phyloP scores from a whole-genome alignment of 345 rosid genomes.

The Atalantia buxifolia region DNA sequence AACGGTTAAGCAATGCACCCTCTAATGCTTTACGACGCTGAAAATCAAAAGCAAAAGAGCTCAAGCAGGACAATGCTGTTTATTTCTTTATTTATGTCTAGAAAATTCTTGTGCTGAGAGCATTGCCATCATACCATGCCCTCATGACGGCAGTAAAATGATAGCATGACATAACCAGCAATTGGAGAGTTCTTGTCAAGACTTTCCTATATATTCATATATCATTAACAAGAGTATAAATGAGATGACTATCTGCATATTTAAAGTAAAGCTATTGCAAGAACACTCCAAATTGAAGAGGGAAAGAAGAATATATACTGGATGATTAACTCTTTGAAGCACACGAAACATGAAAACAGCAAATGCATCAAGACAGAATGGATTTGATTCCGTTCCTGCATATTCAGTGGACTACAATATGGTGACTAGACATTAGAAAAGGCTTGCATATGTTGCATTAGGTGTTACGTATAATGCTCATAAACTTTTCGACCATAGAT shows the following conservation, averaged over 20 bases:
- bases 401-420: no score
- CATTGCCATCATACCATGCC: no score
- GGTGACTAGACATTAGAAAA: no score
- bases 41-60: constrained; percentile 9
- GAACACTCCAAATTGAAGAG: constrained; percentile 2
- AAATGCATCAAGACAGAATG: constrained; percentile 87
- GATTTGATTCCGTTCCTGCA: constrained; percentile 84
- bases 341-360: constrained; percentile 89
- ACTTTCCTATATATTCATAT: constrained; percentile 57
- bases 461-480: no score
- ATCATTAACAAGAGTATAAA: constrained; percentile 18
- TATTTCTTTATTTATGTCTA: no score
- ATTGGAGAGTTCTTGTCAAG: constrained; percentile 80
- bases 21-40: constrained; percentile 87
- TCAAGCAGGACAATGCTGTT: no score
- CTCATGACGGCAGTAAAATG: constrained; percentile 70
- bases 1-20: constrained; percentile 77
- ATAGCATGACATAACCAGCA: constrained; percentile 87
- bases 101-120: no score
- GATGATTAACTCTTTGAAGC: constrained; percentile 87
- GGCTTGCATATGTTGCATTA: no score
- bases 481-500: no score
- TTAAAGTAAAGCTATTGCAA: constrained; percentile 1
- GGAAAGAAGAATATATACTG: constrained; percentile 41
- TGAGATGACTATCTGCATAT: constrained; percentile 6